Conservation (phyloP, 2,329 filamentous ascomycete species). For the Dryadomyces quercivorus region DNA sequence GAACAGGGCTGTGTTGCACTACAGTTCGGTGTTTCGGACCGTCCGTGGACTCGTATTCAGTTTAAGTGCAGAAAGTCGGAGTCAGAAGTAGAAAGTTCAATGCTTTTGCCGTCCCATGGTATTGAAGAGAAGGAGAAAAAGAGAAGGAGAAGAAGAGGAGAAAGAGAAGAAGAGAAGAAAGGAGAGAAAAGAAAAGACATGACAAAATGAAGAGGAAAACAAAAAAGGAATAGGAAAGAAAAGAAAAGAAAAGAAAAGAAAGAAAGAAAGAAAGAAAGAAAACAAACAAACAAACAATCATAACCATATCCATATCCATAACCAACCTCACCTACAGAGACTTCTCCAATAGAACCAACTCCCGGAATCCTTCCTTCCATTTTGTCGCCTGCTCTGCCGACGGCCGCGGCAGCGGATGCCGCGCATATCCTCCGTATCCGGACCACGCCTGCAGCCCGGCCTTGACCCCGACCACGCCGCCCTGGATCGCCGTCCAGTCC, state of each 20-base stretch:
- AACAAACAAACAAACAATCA: no score
- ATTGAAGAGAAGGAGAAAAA: neutral
- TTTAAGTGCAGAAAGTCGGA: no score
- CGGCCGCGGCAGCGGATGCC: conserved; percentile 38
- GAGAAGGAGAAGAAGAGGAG: neutral
- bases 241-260: neutral
- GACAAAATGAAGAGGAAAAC: neutral
- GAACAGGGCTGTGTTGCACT: no score
- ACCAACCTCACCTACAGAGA: conserved; percentile 28
- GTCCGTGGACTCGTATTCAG: no score
- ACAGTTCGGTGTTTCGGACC: no score
- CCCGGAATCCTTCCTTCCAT: conserved; percentile 45
- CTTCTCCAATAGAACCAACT: conserved; percentile 39
- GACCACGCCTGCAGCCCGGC: conserved; percentile 52
- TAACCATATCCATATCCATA: no score
- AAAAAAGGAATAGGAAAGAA: neutral
- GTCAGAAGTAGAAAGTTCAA: no score
- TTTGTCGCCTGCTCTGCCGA: conserved; percentile 32
- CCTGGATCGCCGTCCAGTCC: conserved; percentile 62
- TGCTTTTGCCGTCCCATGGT: no score
- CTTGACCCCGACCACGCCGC: conserved; percentile 62
- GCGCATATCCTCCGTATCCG: conserved; percentile 48
- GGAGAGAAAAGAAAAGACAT: neutral
- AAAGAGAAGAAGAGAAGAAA: neutral
- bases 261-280: no score